Evolutionary conservation across 176 grass and related monocot genomes (phyloP).

Genomic region (Musa schizocarpa): DNA sequence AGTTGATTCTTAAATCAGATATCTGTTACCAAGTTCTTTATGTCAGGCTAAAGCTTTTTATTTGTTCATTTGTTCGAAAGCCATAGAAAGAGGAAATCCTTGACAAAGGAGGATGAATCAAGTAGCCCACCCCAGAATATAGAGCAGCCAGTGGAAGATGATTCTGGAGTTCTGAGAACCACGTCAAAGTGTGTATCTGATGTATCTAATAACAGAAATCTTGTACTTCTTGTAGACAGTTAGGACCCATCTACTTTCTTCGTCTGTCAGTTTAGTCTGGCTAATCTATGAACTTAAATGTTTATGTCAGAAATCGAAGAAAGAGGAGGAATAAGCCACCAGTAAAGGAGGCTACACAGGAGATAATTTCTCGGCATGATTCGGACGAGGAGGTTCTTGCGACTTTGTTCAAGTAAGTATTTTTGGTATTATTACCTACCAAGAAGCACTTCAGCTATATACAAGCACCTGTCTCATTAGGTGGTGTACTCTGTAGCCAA

Average conservation of each 20-base stretch:
- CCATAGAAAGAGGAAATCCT: slow-evolving; percentile 26
- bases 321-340: slow-evolving; percentile 15
- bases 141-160: not conserved
- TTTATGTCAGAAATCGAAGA: not conserved
- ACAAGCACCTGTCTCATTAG: not conserved
- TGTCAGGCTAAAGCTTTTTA: not conserved
- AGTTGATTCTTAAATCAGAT: too few relatives aligned
- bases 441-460: not conserved
- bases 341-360: slow-evolving; percentile 14
- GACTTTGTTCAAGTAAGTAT: slow-evolving; percentile 56
- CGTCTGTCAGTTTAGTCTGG: not conserved
- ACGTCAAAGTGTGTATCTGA: not conserved
- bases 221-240: not conserved
- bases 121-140: not conserved
- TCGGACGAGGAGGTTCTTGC: slow-evolving; percentile 49
- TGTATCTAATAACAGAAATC: not conserved
- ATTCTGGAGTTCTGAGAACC: not conserved
- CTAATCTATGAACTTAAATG: not conserved
- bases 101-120: not conserved
- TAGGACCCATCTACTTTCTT: not conserved
- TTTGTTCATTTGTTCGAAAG: slow-evolving; percentile 13
- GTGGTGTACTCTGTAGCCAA: not conserved
- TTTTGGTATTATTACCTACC: slow-evolving; percentile 17
- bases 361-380: slow-evolving; percentile 17
- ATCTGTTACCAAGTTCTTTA: not conserved